Evolutionary conservation across 257 asterid species (phyloP), one percentile per base, ranked within the genome.

Genomic region (Scutellaria galericulata): DNA sequence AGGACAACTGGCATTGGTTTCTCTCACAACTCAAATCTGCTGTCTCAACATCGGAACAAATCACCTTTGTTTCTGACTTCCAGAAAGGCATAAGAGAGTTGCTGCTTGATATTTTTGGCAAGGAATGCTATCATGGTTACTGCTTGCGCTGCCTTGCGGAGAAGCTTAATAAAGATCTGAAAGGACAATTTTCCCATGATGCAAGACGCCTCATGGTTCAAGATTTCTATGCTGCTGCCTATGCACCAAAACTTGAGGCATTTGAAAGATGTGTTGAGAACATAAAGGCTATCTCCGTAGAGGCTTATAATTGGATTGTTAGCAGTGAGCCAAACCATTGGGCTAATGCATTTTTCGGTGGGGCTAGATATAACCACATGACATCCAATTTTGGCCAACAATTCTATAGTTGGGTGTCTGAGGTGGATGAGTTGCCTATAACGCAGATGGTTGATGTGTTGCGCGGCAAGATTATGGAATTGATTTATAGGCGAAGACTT

Each of bases 191-290:
- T 81, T 95, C 99, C 64, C 97, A 95, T 69, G 99, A 95, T 83
- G 99, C 99, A 7, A 91, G 99, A 46, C 95, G 97, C 48, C 93
- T 95, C 63, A 84, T 95, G 99, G 88, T 88, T 79, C 95, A 95
- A 74, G 99, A 95, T 86, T 81, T 95, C 73, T 84, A 87, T 62
- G 89, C 95, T 59, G 98, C 99, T 85, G 99, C 99, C 40, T 80
- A 81, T 64, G 96, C 97, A 22, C 85, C 90, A 59, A 91, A 87
- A 77, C 84, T 79, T 10, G 98, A 90, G 58, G 88, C 56, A 64
- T 95, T 91, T 37, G 89, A 88, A 62, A 77, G 77, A 46, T 79
- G 90, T 60, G 87, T 82, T 8, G 97, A 88, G 72, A 95, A 89
- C 83, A 85, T 95, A 83, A 91, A 87, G 83, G 99, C 98, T 52